Conservation (phyloP, 2,329 filamentous ascomycete species). For the Kalmusia sp. region DNA sequence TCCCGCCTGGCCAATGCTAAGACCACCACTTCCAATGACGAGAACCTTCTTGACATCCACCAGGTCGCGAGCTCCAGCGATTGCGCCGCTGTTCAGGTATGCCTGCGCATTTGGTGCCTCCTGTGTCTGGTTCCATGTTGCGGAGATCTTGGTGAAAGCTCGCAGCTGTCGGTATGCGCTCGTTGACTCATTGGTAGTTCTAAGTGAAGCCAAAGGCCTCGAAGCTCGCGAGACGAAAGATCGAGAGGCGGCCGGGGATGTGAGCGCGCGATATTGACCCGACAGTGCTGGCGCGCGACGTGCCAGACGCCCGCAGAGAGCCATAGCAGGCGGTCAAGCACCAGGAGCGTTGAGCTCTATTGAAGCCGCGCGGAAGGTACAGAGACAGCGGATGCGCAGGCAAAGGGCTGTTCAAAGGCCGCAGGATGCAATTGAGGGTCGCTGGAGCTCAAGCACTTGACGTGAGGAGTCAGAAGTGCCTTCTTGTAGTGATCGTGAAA, state of each 20-base stretch:
- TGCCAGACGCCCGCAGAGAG: slow-evolving; percentile 51
- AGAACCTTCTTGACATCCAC: slow-evolving; percentile 96
- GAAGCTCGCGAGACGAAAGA: slow-evolving; percentile 42
- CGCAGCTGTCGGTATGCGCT: slow-evolving; percentile 43
- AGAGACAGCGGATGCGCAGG: slow-evolving; percentile 26
- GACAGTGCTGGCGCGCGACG: slow-evolving; percentile 47
- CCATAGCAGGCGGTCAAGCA: slow-evolving; percentile 46
- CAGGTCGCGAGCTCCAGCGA: slow-evolving; percentile 76
- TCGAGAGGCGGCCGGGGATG: slow-evolving; percentile 37
- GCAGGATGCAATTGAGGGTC: slow-evolving; percentile 36
- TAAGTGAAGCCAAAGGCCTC: slow-evolving; percentile 39
- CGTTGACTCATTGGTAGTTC: slow-evolving; percentile 39
- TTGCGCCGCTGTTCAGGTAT: slow-evolving; percentile 86
- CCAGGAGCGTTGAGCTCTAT: slow-evolving; percentile 42
- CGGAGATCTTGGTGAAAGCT: slow-evolving; percentile 46
- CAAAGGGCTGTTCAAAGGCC: slow-evolving; percentile 25
- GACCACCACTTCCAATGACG: slow-evolving; percentile 92
- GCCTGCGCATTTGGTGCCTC: slow-evolving; percentile 82
- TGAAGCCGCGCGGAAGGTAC: slow-evolving; percentile 21
- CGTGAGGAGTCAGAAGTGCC: slow-evolving; percentile 35
- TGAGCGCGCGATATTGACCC: slow-evolving; percentile 39
- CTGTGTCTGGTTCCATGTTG: slow-evolving; percentile 58
- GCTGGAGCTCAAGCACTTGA: slow-evolving; percentile 38
- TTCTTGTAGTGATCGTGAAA: slow-evolving; percentile 21
- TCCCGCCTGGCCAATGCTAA: slow-evolving; percentile 96